Evolutionary conservation across 306 rosid genomes (phyloP).

Genomic region (Fragaria nilgerrensis): DNA sequence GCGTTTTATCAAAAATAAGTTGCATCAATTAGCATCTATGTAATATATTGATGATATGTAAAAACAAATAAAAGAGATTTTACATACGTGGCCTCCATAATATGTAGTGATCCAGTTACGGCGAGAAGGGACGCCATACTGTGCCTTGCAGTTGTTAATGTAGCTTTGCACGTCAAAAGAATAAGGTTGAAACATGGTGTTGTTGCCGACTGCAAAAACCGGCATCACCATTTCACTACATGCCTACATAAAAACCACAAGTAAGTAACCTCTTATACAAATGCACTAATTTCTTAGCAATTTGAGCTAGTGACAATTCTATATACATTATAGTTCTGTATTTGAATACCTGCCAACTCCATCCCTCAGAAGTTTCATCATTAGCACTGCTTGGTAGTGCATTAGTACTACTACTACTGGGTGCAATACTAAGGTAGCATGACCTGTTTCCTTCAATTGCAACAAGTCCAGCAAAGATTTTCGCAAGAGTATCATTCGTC

Average conservation of each 20-base stretch:
- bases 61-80: too few species aligned
- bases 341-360: conserved; percentile 64
- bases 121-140: conserved; percentile 54
- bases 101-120: conserved; percentile 62
- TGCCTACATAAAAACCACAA: conserved; percentile 21
- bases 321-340: too few species aligned
- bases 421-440: conserved; percentile 34
- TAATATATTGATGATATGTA: too few species aligned
- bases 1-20: too few species aligned
- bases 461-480: conserved; percentile 48
- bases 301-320: too few species aligned
- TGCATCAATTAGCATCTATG: too few species aligned
- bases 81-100: conserved; percentile 71
- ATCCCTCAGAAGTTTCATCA: conserved; percentile 25
- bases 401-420: background rate
- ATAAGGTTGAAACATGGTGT: conserved; percentile 42
- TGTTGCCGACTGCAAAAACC: conserved; percentile 8
- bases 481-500: conserved; percentile 28
- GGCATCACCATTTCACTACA: conserved; percentile 54
- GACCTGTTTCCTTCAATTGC: conserved; percentile 32
- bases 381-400: background rate
- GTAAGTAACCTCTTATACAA: too few species aligned
- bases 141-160: conserved; percentile 20
- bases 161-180: background rate
- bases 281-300: background rate